phyloP scores from a whole-genome alignment of 1,284 basidiomycete species.

The Rhizopogon parksii region DNA sequence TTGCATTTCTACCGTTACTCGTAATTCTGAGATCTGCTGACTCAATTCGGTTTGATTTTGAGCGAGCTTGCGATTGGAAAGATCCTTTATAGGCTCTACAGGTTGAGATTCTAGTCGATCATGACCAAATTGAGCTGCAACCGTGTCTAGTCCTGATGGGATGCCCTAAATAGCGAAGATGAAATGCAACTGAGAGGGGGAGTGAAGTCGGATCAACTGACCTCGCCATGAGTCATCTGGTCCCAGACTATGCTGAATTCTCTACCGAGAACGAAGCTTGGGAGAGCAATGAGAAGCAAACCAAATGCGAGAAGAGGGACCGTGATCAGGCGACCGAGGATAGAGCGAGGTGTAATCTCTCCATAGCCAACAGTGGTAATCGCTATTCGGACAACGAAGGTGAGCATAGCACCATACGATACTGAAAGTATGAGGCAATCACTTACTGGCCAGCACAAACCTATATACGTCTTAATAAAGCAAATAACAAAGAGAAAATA shows the following conservation, averaged over 20 bases:
- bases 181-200: background rate
- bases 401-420: background rate
- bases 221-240: constrained; percentile 53
- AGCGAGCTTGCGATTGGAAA: constrained; percentile 50
- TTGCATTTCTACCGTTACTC: constrained; percentile 46
- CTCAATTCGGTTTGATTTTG: constrained; percentile 58
- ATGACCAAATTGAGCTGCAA: constrained; percentile 10
- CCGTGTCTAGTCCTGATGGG: background rate
- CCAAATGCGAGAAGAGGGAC: constrained; percentile 82
- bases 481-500: background rate
- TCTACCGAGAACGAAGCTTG: constrained; percentile 81
- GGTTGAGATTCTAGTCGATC: constrained; percentile 15
- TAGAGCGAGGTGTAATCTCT: constrained; percentile 78
- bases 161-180: constrained; percentile 4
- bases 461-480: constrained; percentile 10
- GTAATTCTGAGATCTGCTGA: constrained; percentile 52
- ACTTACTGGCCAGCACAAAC: constrained; percentile 47
- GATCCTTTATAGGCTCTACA: constrained; percentile 28
- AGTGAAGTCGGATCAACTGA: constrained; percentile 17
- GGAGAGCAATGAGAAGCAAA: constrained; percentile 78
- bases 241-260: constrained; percentile 89
- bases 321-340: constrained; percentile 76
- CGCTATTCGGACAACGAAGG: constrained; percentile 33
- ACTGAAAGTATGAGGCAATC: background rate
- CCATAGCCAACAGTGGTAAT: constrained; percentile 85